These are phyloP conservation scores for Triglochin maritima DNA, from an alignment of 106 monocot genomes.

Conservation along the genomic window DNA sequence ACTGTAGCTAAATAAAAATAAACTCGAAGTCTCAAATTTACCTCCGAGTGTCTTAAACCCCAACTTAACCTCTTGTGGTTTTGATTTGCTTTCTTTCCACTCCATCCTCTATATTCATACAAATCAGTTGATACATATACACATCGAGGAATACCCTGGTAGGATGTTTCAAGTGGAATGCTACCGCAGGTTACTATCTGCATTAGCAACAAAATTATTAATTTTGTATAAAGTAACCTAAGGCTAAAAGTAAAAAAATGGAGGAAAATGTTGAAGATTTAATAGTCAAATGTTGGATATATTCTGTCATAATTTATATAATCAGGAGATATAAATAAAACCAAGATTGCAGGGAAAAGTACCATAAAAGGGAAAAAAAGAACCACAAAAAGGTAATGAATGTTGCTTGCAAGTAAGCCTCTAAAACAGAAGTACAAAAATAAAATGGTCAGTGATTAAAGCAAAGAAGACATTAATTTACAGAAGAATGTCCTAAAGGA, in stretches of 20 bases:
- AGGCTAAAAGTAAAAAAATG: neutral
- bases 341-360: no score
- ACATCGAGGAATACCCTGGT: constrained; percentile 22
- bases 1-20: neutral
- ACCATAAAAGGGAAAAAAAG: no score
- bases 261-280: no score
- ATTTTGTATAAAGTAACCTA: neutral
- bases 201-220: constrained; percentile 1
- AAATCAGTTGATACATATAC: constrained; percentile 22
- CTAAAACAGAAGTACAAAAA: no score
- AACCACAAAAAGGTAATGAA: no score
- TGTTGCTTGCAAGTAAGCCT: no score
- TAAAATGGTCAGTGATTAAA: no score
- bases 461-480: no score
- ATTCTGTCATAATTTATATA: no score
- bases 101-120: constrained; percentile 31
- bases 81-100: constrained; percentile 20
- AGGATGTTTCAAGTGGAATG: constrained; percentile 33
- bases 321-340: no score
- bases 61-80: constrained; percentile 16
- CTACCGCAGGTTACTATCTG: constrained; percentile 35
- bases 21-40: neutral
- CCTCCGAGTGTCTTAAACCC: constrained; percentile 24
- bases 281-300: no score
- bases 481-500: no score